Evolutionary conservation across 2,329 filamentous ascomycete genomes (phyloP), one percentile per base, ranked within the genome.

Genomic region (Polychaeton citri): DNA sequence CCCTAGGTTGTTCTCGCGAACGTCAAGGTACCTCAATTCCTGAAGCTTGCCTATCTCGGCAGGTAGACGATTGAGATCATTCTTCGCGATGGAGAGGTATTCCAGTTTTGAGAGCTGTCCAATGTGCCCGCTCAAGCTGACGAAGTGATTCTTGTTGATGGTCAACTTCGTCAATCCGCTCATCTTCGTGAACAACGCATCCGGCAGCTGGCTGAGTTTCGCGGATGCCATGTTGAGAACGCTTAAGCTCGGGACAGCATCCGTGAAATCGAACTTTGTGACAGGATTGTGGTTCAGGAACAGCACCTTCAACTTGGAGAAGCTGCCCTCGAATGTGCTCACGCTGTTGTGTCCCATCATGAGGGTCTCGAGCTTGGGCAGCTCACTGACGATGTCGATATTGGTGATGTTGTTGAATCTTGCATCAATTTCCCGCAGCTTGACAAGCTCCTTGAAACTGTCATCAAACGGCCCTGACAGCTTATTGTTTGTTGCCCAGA

Each of bases 401-500:
- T 77, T 86, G 34, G 79, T 78, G 38, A 98, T 82, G 13, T 74
- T 71, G 53, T 98, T 98, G 66, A 92, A 96, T 44, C 93, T 85
- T 44, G 93, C 79, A 58, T 98, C 90, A 30, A 98, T 75, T 59
- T 96, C 88, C 43, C 84, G 84, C 35, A 98, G 65, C 50, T 73
- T 92, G 32, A 71, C 62, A 6, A 96, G 64, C n/a, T 80, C 68
- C 42, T 68, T 72, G 51, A 96, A 82, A 2, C 72, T 63, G 13
- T 43, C 45, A 6, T 86, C 82, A 21, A 96, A 75, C 5, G 77
- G 69, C 2, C 83, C 83, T 15, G 73, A 71, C 10, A 98, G 65
- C 41, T 81, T 79, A 60, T 98, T 98, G 62, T 98, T 98, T 2
- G 90, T 96, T 47, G 94, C 88, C 63, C 90, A 85, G 19, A 98